Percentiles rank a stretch among this genome's conserved stretches.
These are phyloP conservation scores for Paramecium caudatum DNA, from an alignment of 73 alveolate species.

Conservation along the genomic window DNA sequence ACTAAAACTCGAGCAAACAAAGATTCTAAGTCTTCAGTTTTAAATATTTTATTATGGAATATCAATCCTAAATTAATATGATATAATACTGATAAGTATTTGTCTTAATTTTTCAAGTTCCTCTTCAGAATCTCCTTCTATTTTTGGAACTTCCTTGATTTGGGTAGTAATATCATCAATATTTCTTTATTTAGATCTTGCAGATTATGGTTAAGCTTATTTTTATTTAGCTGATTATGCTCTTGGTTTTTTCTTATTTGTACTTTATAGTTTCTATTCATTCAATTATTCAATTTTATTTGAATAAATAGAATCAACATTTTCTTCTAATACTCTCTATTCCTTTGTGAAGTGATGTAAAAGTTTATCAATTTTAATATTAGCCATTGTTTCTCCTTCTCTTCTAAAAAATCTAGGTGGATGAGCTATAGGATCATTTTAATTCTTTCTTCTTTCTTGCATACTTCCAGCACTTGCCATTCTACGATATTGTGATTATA, in stretches of 20 bases:
- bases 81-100: not conserved
- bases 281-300: not conserved
- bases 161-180: not conserved
- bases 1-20: conserved; percentile 33
- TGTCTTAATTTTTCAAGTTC: conserved; percentile 19
- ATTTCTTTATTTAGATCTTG: conserved; percentile 24
- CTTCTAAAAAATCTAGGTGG: conserved; percentile 71
- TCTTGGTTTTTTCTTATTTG: not conserved
- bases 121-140: not conserved
- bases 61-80: not conserved
- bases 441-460: conserved; percentile 55
- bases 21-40: conserved; percentile 16
- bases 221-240: conserved; percentile 55
- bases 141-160: conserved; percentile 13
- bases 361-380: conserved; percentile 53
- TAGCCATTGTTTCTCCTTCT: conserved; percentile 61
- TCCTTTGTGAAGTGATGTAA: conserved; percentile 47
- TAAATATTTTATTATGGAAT: conserved; percentile 5
- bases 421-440: conserved; percentile 60
- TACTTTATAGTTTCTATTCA: not conserved
- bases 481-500: conserved; percentile 43
- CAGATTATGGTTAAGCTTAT: not conserved
- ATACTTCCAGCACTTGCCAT: conserved; percentile 28
- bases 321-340: conserved; percentile 8
- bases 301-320: not conserved